Conservation (phyloP, 106 monocot genomes). For the Platanthera zijinensis region DNA sequence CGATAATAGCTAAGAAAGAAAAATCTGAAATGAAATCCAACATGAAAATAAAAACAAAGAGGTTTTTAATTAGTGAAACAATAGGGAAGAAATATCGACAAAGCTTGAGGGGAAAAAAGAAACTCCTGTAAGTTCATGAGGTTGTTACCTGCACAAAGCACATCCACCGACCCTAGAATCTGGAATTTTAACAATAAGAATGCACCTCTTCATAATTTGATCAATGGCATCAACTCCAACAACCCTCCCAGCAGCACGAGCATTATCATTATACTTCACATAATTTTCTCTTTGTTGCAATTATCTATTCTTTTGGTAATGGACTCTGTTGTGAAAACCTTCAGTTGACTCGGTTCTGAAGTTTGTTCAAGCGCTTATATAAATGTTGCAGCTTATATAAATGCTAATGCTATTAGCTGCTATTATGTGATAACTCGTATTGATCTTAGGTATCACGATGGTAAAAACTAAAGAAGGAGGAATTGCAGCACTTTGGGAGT, state of each 20-base stretch:
- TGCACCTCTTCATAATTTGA: slow-evolving; percentile 59
- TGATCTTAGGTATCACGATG: no score
- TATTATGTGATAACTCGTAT: no score
- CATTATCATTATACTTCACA: slow-evolving; percentile 55
- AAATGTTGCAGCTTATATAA: no score
- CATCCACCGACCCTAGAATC: slow-evolving; percentile 59
- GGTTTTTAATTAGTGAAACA: background rate
- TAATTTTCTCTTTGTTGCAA: slow-evolving; percentile 33
- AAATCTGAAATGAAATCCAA: no score
- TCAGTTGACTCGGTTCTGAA: no score
- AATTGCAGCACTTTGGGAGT: no score
- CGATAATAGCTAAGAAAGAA: background rate
- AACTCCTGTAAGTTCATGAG: background rate
- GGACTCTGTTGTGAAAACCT: no score
- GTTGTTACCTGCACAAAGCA: slow-evolving; percentile 64
- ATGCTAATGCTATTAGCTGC: no score
- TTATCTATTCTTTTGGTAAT: no score
- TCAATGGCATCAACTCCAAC: slow-evolving; percentile 80
- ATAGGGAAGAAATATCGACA: background rate
- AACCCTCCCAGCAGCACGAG: slow-evolving; percentile 87
- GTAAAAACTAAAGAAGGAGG: no score
- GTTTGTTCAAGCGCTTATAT: no score
- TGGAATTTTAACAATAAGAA: slow-evolving; percentile 59
- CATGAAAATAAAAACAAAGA: background rate
- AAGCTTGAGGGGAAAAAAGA: background rate